Evolutionary conservation across 176 grass and related monocot species (phyloP), one percentile per base, ranked within the genome.

Genomic region (Hsuehochloa calcarea): DNA sequence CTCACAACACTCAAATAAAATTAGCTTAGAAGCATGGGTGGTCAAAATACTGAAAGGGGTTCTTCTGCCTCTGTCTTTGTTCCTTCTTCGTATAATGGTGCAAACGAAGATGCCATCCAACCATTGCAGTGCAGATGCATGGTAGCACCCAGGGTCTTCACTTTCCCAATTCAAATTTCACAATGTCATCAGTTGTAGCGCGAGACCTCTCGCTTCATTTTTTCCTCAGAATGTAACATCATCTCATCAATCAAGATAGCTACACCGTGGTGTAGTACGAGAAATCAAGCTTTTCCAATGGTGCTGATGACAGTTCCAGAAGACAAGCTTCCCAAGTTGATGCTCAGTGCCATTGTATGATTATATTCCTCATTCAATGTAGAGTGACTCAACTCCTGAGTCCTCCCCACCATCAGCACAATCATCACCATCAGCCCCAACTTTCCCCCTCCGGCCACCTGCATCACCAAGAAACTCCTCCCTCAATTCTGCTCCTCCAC

Each of bases 321-420:
- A 70, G 8, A 25, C 44, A 81, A 12, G 20, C 73, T 49, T 83
- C 75, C 3, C 47, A 23, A 6, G 55, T 52, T 59, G 37, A 78
- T 16, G 77, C 34, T 65, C 11, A 51, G 29, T 40, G 51, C 34
- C 83, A 70, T 29, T 19, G 3, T 46, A 64, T 52, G 34, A 37
- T 50, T 76, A 7, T 39, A 58, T 68, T 85, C 27, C 73, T 95
- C 78, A 94, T 4, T 95, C 96, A 34, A 98, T 86, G 71, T 93
- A 92, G n/a, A 95, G 90, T 52, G 91, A 90, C 69, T 98, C 96
- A 35, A 98, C 96, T 65, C 91, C 88, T 2, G 96, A 95, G 67
- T 98, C 90, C 0, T 89, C 91, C 20, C 93, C 96, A n/a, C 89
- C 92, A 61, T 85, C 88, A 3, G 84, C 80, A 44, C 63, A 88